Evolutionary conservation across 192 early-diverging fungal species (phyloP).

Genomic region (Coemansia sp.): DNA sequence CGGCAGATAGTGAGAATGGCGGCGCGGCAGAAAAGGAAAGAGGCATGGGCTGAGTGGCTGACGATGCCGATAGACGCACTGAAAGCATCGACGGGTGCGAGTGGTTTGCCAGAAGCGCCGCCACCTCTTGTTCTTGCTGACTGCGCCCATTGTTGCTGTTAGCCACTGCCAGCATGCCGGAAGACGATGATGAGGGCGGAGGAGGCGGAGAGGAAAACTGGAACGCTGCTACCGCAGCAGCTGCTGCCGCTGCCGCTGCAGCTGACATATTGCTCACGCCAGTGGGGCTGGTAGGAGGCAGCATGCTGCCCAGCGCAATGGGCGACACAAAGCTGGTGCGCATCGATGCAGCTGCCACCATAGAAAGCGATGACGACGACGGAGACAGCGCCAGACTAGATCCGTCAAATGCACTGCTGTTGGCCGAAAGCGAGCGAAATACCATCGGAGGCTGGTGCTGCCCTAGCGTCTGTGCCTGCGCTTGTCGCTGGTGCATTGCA

Average conservation of each 20-base stretch:
- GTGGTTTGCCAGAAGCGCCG: conserved; percentile 5
- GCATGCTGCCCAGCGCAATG: conserved; percentile 23
- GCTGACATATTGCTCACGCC: conserved; percentile 5
- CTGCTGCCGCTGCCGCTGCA: conserved; percentile 18
- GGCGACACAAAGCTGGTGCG: conserved; percentile 30
- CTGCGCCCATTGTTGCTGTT: background rate
- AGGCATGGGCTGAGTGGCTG: conserved; percentile 1
- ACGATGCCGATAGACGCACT: background rate
- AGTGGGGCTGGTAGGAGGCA: conserved; percentile 7
- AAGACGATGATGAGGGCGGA: background rate
- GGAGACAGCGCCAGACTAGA: conserved; percentile 18
- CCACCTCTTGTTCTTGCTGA: conserved; percentile 8
- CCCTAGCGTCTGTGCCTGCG: background rate
- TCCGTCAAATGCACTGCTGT: conserved; percentile 24
- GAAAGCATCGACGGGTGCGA: conserved; percentile 4
- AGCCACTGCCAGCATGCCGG: background rate
- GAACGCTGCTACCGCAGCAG: conserved; percentile 43
- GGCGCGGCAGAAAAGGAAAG: background rate
- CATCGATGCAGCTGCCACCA: conserved; percentile 22
- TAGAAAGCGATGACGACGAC: conserved; percentile 14
- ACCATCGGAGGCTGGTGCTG: conserved; percentile 22
- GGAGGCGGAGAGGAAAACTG: conserved; percentile 34
- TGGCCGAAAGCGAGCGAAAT: conserved; percentile 33
- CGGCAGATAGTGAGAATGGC: background rate
- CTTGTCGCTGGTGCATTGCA: background rate